Evolutionary conservation across 805 yeast genomes (phyloP), one percentile per base, ranked within the genome.

Genomic region (Cyberlindnera americana): DNA sequence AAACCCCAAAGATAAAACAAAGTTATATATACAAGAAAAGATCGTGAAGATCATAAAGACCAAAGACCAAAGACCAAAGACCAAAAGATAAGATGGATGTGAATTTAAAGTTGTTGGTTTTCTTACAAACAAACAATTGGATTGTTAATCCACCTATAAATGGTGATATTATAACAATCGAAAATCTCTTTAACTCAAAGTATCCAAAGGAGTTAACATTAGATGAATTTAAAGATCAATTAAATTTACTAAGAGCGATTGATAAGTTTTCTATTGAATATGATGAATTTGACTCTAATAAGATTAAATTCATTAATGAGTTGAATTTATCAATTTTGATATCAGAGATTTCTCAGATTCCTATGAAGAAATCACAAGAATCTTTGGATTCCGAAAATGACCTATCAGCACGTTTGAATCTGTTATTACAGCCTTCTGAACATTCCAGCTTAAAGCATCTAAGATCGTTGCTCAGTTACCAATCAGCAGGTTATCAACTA

Each of bases 401-500:
- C 16, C 21, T 13, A 15, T 12, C 30, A 19, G 13, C n/a, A n/a
- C n/a, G n/a, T n/a, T n/a, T 29, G 23, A 14, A 19, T 12, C 12
- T 10, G 14, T 6, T 29, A 10, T n/a, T 29, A n/a, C n/a, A 29
- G 13, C 6, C 13, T 10, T 8, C 34, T 8, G 46, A 46, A 10
- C 21, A 44, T 5, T 18, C 26, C 16, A 30, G 44, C n/a, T 44
- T 46, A n/a, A 15, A n/a, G 5, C 33, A 40, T n/a, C 33, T 54
- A n/a, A 19, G 44, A 21, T 13, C 38, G 2, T 29, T 53, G 9
- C 29, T 66, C n/a, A 41, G 50, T n/a, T 57, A 57, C 28, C 60
- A 65, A 14, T 61, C 72, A 1, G 67, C 79, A 2, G 62, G 64
- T n/a, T 60, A 59, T 15, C 48, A 46, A 3, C 57, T 78, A 19